Evolutionary conservation across 2,329 filamentous ascomycete genomes (phyloP), one percentile per base, ranked within the genome.

Genomic region (Metarhizium rileyi): DNA sequence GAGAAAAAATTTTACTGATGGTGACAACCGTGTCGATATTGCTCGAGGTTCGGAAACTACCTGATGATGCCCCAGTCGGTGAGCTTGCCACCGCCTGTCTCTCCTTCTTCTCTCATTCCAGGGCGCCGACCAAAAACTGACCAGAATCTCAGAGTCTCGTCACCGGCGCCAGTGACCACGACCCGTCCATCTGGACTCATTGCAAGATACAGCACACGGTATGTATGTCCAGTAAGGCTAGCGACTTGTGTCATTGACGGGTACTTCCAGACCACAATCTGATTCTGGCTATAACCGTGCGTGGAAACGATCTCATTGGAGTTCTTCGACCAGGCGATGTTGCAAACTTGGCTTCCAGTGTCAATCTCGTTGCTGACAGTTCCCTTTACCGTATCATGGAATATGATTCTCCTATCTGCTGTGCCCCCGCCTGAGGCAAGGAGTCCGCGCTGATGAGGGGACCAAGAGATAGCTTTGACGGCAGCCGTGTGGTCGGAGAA

Each of bases 221-320:
- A 97, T 1, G 93, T 98, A 66, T 98, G 93, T 0, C 93, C 93
- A 0, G 93, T 98, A 43, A 98, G 74, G 57, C 88, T 95, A 38
- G 89, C 91, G 8, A 98, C 90, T 65, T 97, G 93, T 45, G 89
- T 89, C 93, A 98, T 97, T 57, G 86, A 90, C 1, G 93, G 93
- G 63, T 98, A 98, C 63, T 98, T 98, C 93, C 93, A 98, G 49
- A 98, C 89, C 35, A 97, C 91, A 59, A 98, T 96, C 67, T 97
- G 93, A 65, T 98, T 96, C 64, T 98, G 93, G 58, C 86, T 91
- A 71, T 96, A 98, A 6, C 93, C 93, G 63, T 98, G 93, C 1
- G 93, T 98, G 46, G 86, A 91, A 49, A 98, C 91, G 51, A 98
- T 90, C 67, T 98, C 93, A 64, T 96, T 95, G 7, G 89, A 95